phyloP scores from a whole-genome alignment of 352 stramenopile species.

The Phytophthora tentaculata region DNA sequence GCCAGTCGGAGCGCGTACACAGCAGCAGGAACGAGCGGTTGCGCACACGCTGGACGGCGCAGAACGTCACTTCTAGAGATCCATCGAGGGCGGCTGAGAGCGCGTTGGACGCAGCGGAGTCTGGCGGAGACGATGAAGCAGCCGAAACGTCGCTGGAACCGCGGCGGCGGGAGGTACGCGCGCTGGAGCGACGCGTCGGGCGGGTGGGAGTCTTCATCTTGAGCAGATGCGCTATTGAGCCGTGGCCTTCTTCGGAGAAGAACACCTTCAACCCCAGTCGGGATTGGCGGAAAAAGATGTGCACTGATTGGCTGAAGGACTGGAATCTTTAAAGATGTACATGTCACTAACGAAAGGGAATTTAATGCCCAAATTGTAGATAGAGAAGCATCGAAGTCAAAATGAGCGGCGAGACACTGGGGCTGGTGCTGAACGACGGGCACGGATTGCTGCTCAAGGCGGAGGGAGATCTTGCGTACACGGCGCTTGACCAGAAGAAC shows the following conservation, averaged over 20 bases:
- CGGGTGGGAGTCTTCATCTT: constrained; percentile 33
- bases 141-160: constrained; percentile 1
- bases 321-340: neutral
- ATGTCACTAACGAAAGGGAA: constrained; percentile 10
- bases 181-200: constrained; percentile 31
- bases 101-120: constrained; percentile 11
- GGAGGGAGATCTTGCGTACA: constrained; percentile 64
- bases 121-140: constrained; percentile 1
- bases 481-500: constrained; percentile 50
- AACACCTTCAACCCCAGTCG: constrained; percentile 23
- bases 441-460: constrained; percentile 75
- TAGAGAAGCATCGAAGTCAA: constrained; percentile 1
- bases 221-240: constrained; percentile 17
- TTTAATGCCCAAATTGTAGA: constrained; percentile 7
- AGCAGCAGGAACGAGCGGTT: constrained; percentile 58
- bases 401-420: constrained; percentile 58
- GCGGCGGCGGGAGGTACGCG: constrained; percentile 30
- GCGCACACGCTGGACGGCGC: constrained; percentile 61
- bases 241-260: constrained; percentile 19
- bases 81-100: constrained; percentile 17
- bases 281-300: constrained; percentile 3
- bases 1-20: constrained; percentile 63
- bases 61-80: constrained; percentile 66
- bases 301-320: neutral
- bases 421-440: constrained; percentile 79